Percentiles rank a stretch among this genome's conserved stretches.
These are phyloP conservation scores for Alisma plantagoaquatica DNA, from an alignment of 106 monocot species.

Conservation along the genomic window DNA sequence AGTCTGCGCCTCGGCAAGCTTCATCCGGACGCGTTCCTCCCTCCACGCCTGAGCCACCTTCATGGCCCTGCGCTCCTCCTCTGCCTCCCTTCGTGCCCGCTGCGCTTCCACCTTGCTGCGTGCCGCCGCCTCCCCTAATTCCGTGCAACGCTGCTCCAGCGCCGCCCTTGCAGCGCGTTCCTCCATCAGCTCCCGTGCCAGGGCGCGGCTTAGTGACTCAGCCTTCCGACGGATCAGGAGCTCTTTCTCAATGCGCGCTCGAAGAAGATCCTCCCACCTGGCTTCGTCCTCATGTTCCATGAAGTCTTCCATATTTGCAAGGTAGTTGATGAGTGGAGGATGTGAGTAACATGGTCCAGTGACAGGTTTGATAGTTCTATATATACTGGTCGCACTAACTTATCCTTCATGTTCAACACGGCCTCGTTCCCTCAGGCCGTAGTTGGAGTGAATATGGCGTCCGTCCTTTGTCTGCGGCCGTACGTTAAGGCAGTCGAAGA, in stretches of 20 bases:
- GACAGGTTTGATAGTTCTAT: no score
- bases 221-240: constrained; percentile 28
- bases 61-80: constrained; percentile 35
- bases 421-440: no score
- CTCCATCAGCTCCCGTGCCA: constrained; percentile 28
- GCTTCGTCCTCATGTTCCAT: no score
- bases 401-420: no score
- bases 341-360: no score
- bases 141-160: constrained; percentile 9
- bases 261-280: no score
- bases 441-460: no score
- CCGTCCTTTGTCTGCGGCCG: no score
- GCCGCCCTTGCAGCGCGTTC: constrained; percentile 16
- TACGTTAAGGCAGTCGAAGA: no score
- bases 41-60: constrained; percentile 25
- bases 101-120: constrained; percentile 8
- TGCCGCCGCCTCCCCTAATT: constrained; percentile 13
- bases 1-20: constrained; percentile 47
- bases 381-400: no score
- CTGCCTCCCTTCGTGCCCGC: constrained; percentile 10
- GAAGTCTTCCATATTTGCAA: no score
- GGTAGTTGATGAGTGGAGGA: no score
- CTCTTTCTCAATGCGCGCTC: constrained; percentile 44
- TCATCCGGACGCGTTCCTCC: constrained; percentile 45
- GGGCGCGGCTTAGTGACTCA: constrained; percentile 24